Percentiles rank a stretch among this genome's conserved stretches.
Evolutionary conservation across 2,329 filamentous ascomycete species (phyloP).

Genomic region (Sporothrix inflata): DNA sequence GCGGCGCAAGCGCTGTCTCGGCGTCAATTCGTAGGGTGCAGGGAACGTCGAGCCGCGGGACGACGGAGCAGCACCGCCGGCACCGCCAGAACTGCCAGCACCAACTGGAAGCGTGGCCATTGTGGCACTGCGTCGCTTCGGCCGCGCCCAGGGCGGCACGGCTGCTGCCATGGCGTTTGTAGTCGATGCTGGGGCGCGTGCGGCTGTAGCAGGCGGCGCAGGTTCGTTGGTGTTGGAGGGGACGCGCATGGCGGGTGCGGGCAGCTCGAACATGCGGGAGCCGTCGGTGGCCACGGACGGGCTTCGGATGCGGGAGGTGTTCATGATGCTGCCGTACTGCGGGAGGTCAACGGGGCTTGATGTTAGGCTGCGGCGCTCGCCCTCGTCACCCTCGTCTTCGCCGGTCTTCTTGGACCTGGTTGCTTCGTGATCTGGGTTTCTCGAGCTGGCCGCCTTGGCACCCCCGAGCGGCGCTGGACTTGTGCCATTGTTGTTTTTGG

Average conservation of each 20-base stretch:
- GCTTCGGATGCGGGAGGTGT: conserved; percentile 44
- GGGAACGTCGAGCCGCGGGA: conserved; percentile 12
- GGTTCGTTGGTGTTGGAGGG: conserved; percentile 41
- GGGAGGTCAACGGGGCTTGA: conserved; percentile 43
- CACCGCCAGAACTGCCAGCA: background rate
- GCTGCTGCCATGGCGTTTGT: background rate
- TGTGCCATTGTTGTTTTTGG: background rate
- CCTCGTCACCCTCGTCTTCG: background rate
- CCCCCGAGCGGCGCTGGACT: conserved; percentile 34
- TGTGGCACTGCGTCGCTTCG: conserved; percentile 3
- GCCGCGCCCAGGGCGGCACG: background rate
- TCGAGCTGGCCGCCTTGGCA: conserved; percentile 22
- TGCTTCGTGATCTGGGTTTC: background rate
- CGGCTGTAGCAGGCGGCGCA: conserved; percentile 29
- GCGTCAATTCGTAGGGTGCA: conserved; percentile 34
- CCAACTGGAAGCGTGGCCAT: background rate
- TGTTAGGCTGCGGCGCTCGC: conserved; percentile 49
- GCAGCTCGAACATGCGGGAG: conserved; percentile 53
- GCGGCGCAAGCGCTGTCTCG: conserved; percentile 43
- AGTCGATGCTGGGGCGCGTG: no score
- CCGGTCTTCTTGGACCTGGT: conserved; percentile 25
- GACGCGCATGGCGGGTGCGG: conserved; percentile 55
- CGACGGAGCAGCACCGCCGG: conserved; percentile 24
- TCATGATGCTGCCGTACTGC: conserved; percentile 59
- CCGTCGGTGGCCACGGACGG: conserved; percentile 31